These are phyloP conservation scores for Arthrobotrys megalospora DNA, from an alignment of 2,329 filamentous ascomycete species.

Conservation along the genomic window DNA sequence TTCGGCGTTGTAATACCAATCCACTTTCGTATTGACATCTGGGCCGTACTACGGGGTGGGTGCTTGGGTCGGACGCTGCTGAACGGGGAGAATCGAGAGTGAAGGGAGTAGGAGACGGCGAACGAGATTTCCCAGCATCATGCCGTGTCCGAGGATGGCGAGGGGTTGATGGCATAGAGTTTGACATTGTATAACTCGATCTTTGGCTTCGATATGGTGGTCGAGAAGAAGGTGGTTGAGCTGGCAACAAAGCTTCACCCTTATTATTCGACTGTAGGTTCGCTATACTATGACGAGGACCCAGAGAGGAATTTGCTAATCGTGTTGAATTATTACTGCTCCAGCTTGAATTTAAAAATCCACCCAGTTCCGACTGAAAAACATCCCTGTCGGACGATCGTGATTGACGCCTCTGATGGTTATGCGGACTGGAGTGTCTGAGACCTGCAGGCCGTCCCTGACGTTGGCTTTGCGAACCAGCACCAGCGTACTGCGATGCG, in stretches of 20 bases:
- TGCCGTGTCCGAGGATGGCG: constrained; percentile 84
- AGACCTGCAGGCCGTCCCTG: constrained; percentile 55
- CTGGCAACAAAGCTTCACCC: constrained; percentile 39
- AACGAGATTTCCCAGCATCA: constrained; percentile 77
- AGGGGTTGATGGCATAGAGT: constrained; percentile 92
- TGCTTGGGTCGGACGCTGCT: constrained; percentile 86
- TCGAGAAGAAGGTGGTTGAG: constrained; percentile 40
- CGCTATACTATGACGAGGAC: constrained; percentile 55
- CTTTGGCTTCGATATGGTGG: constrained; percentile 68
- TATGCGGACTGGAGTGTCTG: constrained; percentile 57
- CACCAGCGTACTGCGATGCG: constrained; percentile 22
- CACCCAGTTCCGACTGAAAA: constrained; percentile 46
- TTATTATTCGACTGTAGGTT: constrained; percentile 53
- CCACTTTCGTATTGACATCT: constrained; percentile 92
- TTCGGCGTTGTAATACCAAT: constrained; percentile 82
- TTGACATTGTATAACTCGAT: constrained; percentile 76
- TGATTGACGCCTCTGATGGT: constrained; percentile 57
- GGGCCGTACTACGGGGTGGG: constrained; percentile 77
- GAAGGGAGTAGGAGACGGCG: constrained; percentile 82
- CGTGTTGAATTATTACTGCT: constrained; percentile 36
- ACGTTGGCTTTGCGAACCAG: constrained; percentile 39
- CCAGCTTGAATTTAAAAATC: constrained; percentile 45
- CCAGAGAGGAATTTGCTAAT: constrained; percentile 49
- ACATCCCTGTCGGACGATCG: constrained; percentile 57
- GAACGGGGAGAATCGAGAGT: constrained; percentile 87